Conservation (phyloP, 768 basidiomycete species). For the Paxillus involutus region DNA sequence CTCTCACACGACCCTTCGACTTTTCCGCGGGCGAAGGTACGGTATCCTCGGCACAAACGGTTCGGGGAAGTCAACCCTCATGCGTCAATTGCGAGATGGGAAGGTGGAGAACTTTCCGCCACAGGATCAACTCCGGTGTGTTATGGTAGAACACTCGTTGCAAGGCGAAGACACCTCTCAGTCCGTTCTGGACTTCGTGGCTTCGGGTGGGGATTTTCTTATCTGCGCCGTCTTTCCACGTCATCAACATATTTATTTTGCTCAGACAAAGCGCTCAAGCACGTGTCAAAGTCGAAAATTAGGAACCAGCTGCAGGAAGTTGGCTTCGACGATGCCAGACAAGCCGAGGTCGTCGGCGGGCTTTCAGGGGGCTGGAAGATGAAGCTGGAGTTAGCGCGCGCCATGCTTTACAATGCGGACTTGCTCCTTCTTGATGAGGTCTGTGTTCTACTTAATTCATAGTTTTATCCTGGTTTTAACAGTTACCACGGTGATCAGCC, state of each 20-base stretch:
- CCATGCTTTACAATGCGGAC: conserved; percentile 95
- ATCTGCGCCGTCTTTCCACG: conserved; percentile 2
- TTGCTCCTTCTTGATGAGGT: conserved; percentile 85
- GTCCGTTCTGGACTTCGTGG: conserved; percentile 87
- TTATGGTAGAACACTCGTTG: conserved; percentile 97
- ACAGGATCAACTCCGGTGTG: conserved; percentile 78
- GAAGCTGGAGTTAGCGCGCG: conserved; percentile 94
- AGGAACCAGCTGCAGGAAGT: conserved; percentile 80
- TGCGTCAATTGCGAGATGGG: conserved; percentile 93
- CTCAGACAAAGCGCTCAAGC: conserved; percentile 66
- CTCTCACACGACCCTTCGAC: conserved; percentile 88
- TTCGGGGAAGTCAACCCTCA: conserved; percentile 91
- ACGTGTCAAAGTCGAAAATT: conserved; percentile 68
- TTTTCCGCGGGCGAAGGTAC: conserved; percentile 89
- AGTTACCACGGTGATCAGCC: conserved; percentile 50
- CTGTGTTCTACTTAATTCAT: conserved; percentile 20
- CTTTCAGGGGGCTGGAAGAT: conserved; percentile 99
- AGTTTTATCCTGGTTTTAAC: conserved; percentile 18
- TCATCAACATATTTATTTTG: conserved; percentile 1
- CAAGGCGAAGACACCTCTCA: conserved; percentile 89
- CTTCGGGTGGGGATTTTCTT: conserved; percentile 55
- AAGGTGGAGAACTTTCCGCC: conserved; percentile 97
- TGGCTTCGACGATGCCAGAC: conserved; percentile 86
- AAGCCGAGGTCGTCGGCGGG: conserved; percentile 82
- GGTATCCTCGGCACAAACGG: conserved; percentile 97